Percentiles rank a stretch among this genome's conserved stretches.
These are phyloP conservation scores for Colletotrichum kahawae DNA, from an alignment of 2,329 filamentous ascomycete genomes.

Conservation along the genomic window DNA sequence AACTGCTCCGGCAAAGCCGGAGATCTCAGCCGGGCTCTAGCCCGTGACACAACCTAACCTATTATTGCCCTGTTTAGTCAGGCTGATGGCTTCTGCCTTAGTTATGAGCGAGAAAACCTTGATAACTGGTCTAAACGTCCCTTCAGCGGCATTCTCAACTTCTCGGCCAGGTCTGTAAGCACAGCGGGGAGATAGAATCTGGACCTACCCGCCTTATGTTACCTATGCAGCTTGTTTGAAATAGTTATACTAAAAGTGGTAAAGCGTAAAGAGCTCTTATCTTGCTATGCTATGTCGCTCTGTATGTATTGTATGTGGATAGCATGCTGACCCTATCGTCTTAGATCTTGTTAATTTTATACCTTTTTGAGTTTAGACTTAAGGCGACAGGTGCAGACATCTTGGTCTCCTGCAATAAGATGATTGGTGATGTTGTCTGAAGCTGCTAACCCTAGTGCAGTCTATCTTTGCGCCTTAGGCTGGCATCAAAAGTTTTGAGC, in stretches of 20 bases:
- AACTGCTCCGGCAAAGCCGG: too few relatives aligned
- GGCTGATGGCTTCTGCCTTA: too few relatives aligned
- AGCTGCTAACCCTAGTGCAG: too few relatives aligned
- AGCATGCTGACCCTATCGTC: background rate
- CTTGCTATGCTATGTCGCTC: background rate
- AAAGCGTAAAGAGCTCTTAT: background rate
- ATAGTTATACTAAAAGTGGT: background rate
- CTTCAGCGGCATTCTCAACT: too few relatives aligned
- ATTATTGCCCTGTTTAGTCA: too few relatives aligned
- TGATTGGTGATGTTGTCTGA: background rate
- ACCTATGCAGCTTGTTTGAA: background rate
- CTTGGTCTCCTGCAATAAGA: background rate
- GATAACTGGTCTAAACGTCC: too few relatives aligned
- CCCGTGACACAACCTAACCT: too few relatives aligned
- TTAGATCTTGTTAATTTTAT: background rate
- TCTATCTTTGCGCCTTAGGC: too few relatives aligned
- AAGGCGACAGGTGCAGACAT: background rate
- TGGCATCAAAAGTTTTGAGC: too few relatives aligned
- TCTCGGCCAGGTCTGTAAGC: too few relatives aligned
- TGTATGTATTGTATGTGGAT: background rate
- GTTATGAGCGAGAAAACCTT: too few relatives aligned
- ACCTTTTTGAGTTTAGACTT: background rate
- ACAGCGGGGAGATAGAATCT: background rate
- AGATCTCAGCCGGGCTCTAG: too few relatives aligned
- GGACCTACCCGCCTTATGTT: background rate